phyloP scores from a whole-genome alignment of 2,329 filamentous ascomycete species.

The Monilinia vaccinii-corymbosi region DNA sequence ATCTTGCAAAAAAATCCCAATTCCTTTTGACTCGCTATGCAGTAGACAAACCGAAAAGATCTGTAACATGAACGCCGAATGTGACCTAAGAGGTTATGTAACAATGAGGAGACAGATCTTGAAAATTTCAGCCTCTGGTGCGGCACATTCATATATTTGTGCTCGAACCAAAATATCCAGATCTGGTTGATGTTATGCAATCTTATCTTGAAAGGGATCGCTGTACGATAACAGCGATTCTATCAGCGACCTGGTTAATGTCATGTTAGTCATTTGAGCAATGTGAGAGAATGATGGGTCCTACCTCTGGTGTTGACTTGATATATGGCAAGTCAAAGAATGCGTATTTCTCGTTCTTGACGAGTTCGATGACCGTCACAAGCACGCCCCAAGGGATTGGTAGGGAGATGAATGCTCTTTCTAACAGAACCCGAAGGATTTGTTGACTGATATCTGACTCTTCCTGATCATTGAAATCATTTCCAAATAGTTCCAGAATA shows the following conservation, averaged over 20 bases:
- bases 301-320: conserved; percentile 79
- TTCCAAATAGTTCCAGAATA: conserved; percentile 75
- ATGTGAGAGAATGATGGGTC: conserved; percentile 11
- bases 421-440: conserved; percentile 79
- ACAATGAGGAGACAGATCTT: conserved; percentile 22
- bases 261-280: neutral
- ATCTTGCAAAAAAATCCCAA: conserved; percentile 26
- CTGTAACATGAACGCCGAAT: conserved; percentile 27
- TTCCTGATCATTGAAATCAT: conserved; percentile 63
- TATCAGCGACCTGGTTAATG: conserved; percentile 23
- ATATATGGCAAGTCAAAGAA: conserved; percentile 93
- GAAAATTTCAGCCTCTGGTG: neutral
- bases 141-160: neutral
- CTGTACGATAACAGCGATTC: conserved; percentile 26
- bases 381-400: conserved; percentile 95
- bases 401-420: conserved; percentile 79
- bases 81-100: conserved; percentile 28
- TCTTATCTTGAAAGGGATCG: conserved; percentile 10
- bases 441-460: conserved; percentile 80
- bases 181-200: conserved; percentile 1
- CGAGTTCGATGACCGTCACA: conserved; percentile 76
- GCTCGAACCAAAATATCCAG: neutral
- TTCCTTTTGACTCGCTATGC: conserved; percentile 31
- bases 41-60: conserved; percentile 28
- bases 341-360: conserved; percentile 82